Evolutionary conservation across 495 filamentous ascomycete genomes (phyloP).

Genomic region (Daldinia vernicosa): DNA sequence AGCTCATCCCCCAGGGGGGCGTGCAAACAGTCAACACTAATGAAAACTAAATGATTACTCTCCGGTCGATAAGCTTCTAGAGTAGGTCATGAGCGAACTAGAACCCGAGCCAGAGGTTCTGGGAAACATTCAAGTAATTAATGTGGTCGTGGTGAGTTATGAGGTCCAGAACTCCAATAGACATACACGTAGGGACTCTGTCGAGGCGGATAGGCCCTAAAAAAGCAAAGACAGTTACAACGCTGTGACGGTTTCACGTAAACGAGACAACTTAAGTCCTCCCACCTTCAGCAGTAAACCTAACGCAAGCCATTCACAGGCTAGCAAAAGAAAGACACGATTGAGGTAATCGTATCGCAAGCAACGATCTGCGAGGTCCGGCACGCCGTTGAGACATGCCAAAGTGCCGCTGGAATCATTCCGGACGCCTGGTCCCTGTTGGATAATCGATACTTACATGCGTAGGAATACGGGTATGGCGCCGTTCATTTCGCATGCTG

Average conservation of each 20-base stretch:
- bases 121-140: not conserved
- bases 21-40: conserved; percentile 10
- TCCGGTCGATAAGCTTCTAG: conserved; percentile 3
- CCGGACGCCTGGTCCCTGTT: conserved; percentile 33
- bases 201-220: conserved; percentile 5
- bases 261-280: conserved; percentile 15
- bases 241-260: conserved; percentile 29
- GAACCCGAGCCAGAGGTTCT: not conserved
- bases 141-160: conserved; percentile 8
- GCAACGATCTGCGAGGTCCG: conserved; percentile 24
- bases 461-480: not conserved
- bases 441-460: conserved; percentile 8
- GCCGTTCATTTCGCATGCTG: conserved; percentile 13
- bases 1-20: not conserved
- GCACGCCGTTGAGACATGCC: conserved; percentile 31
- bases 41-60: conserved; percentile 1
- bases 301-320: conserved; percentile 14
- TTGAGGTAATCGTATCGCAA: conserved; percentile 7
- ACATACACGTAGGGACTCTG: not conserved
- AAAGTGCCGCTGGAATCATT: conserved; percentile 27
- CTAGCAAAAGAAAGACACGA: conserved; percentile 6
- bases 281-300: conserved; percentile 1
- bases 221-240: conserved; percentile 14
- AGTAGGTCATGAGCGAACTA: not conserved
- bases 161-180: conserved; percentile 24